A percentile compares a stretch with the other conserved stretches of the same genome.
Evolutionary conservation across 768 basidiomycete species (phyloP).

Genomic region (Phlebiopsis flavidoalba): DNA sequence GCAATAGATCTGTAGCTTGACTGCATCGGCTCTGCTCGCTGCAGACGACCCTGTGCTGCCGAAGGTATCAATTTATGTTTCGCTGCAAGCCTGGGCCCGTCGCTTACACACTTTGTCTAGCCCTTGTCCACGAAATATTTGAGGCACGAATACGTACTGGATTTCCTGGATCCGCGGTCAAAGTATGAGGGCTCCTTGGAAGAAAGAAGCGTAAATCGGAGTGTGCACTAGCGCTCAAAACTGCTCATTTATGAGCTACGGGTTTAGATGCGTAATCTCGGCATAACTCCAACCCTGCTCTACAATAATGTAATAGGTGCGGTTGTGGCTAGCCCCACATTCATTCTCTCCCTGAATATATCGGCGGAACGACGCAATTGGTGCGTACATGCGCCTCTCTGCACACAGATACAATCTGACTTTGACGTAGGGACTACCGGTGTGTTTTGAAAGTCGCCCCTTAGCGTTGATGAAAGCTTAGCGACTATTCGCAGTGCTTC

Average conservation of each 20-base stretch:
- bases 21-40: slow-evolving; percentile 40
- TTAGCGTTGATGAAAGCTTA: slow-evolving; percentile 27
- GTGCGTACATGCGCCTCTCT: slow-evolving; percentile 31
- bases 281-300: neutral
- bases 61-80: slow-evolving; percentile 32
- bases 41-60: slow-evolving; percentile 73
- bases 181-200: slow-evolving; percentile 94
- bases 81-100: neutral
- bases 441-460: neutral
- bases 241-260: slow-evolving; percentile 88
- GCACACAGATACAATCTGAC: neutral
- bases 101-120: slow-evolving; percentile 21
- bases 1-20: slow-evolving; percentile 36
- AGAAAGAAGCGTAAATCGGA: slow-evolving; percentile 90
- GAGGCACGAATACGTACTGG: slow-evolving; percentile 82
- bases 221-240: slow-evolving; percentile 90
- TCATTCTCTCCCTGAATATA: slow-evolving; percentile 85
- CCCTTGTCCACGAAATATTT: slow-evolving; percentile 53
- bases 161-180: slow-evolving; percentile 81
- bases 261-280: slow-evolving; percentile 34
- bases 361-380: slow-evolving; percentile 90
- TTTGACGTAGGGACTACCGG: slow-evolving; percentile 10
- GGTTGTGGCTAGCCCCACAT: slow-evolving; percentile 92
- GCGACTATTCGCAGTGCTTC: slow-evolving; percentile 46
- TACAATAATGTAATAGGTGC: slow-evolving; percentile 50